A percentile compares a stretch with the other conserved stretches of the same genome.
Evolutionary conservation across 352 stramenopile genomes (phyloP).

Genomic region (Ochromonadaceae sp.): DNA sequence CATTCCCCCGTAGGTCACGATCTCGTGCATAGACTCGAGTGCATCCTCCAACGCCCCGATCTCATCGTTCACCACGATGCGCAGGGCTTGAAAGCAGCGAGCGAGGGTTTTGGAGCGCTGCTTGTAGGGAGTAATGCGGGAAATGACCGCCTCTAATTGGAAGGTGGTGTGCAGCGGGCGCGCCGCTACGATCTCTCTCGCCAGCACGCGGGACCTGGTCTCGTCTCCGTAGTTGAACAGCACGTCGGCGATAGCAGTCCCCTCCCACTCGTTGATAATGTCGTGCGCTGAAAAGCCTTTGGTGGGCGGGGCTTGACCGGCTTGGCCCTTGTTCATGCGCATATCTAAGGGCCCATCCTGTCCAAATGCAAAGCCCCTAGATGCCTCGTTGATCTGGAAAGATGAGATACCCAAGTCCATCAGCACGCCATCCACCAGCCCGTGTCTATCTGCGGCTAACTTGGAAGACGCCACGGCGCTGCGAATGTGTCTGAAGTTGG

Average conservation of each 20-base stretch:
- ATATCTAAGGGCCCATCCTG: constrained; percentile 13
- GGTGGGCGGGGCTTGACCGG: constrained; percentile 32
- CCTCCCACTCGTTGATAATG: constrained; percentile 22
- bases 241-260: constrained; percentile 8
- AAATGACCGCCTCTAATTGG: constrained; percentile 21
- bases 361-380: constrained; percentile 9
- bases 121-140: constrained; percentile 14
- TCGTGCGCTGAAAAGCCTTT: constrained; percentile 8
- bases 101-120: constrained; percentile 42
- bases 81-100: constrained; percentile 51
- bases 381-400: constrained; percentile 51
- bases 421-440: constrained; percentile 47
- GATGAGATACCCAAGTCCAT: constrained; percentile 61
- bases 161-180: constrained; percentile 14
- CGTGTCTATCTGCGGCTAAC: constrained; percentile 3
- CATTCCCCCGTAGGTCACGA: constrained; percentile 39
- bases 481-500: constrained; percentile 21
- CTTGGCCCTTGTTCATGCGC: constrained; percentile 41
- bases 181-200: constrained; percentile 8
- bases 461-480: background rate
- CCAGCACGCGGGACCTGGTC: constrained; percentile 2
- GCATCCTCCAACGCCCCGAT: constrained; percentile 43
- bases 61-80: constrained; percentile 49
- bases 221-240: constrained; percentile 21
- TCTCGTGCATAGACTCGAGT: constrained; percentile 36